A percentile compares a stretch with the other conserved stretches of the same genome.
Conservation (phyloP, 1,139 yeast species). For the Keqinozyma sinolaborantium region DNA sequence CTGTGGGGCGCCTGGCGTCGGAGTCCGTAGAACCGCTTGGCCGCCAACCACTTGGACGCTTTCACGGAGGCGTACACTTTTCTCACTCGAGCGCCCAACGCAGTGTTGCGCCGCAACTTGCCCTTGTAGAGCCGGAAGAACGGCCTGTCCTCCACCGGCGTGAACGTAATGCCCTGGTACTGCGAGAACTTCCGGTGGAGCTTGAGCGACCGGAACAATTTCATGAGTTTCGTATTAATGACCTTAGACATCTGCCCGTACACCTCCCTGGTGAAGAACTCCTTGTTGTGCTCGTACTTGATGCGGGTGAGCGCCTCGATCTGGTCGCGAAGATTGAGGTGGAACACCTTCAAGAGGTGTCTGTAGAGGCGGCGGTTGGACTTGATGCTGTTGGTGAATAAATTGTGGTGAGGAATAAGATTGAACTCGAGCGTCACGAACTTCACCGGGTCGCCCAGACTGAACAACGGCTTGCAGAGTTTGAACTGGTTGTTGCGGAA, state of each 20-base stretch:
- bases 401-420: conserved; percentile 32
- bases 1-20: not conserved
- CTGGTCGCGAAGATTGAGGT: conserved; percentile 38
- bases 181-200: conserved; percentile 1
- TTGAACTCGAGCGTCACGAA: conserved; percentile 25
- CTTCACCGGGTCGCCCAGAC: too few species aligned
- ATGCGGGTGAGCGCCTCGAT: conserved; percentile 34
- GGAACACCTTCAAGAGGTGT: conserved; percentile 36
- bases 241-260: conserved; percentile 24
- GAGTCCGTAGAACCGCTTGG: not conserved
- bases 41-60: not conserved
- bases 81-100: not conserved
- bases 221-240: conserved; percentile 22
- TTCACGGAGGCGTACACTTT: not conserved
- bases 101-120: not conserved
- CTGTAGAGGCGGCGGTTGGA: conserved; percentile 23
- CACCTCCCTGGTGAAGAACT: conserved; percentile 24
- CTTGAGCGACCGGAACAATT: conserved; percentile 17
- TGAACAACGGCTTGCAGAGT: conserved; percentile 25
- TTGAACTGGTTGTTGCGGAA: conserved; percentile 26
- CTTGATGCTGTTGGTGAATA: conserved; percentile 21
- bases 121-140: conserved; percentile 3
- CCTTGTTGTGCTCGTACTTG: conserved; percentile 29
- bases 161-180: conserved; percentile 1
- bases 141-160: conserved; percentile 5